Conservation (phyloP, 495 filamentous ascomycete genomes). For the Schizothecium vesticola region DNA sequence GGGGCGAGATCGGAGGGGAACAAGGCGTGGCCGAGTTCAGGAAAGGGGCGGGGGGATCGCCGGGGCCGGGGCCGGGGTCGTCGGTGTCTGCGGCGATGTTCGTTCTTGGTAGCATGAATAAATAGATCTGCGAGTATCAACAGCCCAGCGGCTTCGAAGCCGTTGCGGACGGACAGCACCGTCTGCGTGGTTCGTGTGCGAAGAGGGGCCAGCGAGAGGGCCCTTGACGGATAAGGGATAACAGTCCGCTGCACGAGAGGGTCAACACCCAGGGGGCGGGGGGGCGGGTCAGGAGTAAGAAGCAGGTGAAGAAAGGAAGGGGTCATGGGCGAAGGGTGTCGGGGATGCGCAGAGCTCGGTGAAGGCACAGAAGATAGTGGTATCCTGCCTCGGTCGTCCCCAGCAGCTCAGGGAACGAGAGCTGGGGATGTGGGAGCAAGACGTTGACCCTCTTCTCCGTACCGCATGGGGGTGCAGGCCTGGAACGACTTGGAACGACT, state of each 20-base stretch:
- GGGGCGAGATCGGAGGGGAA: conserved; percentile 7
- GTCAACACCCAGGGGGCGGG: background rate
- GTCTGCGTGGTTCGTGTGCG: background rate
- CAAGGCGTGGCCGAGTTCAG: conserved; percentile 7
- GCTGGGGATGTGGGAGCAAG: background rate
- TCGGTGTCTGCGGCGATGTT: conserved; percentile 6
- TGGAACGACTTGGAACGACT: background rate
- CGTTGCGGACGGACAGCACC: background rate
- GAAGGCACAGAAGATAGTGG: background rate
- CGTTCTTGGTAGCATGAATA: background rate
- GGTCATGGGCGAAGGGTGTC: background rate
- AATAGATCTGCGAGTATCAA: background rate
- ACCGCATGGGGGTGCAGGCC: background rate
- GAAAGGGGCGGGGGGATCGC: conserved; percentile 5
- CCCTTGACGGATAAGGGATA: background rate
- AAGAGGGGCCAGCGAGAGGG: background rate
- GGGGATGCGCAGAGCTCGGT: background rate
- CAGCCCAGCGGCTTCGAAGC: background rate
- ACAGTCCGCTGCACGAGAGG: background rate
- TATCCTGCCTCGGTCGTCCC: background rate
- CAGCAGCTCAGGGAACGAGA: background rate
- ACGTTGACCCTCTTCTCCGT: background rate
- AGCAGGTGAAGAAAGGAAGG: background rate
- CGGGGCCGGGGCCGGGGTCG: conserved; percentile 8
- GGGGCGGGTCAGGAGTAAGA: background rate